phyloP scores from a whole-genome alignment of 352 stramenopile genomes.

The Phytophthora palmivora region DNA sequence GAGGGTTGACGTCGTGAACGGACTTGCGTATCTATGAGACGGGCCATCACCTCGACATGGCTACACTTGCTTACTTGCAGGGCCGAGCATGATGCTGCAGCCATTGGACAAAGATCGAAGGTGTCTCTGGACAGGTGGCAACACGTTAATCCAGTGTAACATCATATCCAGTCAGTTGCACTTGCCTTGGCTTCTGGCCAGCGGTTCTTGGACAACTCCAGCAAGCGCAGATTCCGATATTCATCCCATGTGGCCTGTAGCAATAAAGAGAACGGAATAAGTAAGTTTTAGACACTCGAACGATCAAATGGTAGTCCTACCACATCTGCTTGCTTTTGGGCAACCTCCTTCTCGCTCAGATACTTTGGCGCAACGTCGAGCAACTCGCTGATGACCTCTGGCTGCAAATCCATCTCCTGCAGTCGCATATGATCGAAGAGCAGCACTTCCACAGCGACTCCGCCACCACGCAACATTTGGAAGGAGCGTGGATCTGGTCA shows the following conservation, averaged over 20 bases:
- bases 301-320: conserved; percentile 2
- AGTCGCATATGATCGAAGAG: conserved; percentile 74
- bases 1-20: conserved; percentile 1
- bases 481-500: conserved; percentile 49
- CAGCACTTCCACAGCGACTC: conserved; percentile 76
- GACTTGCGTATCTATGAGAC: conserved; percentile 21
- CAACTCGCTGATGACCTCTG: conserved; percentile 67
- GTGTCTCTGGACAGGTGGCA: conserved; percentile 46
- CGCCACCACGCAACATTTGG: conserved; percentile 71
- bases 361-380: conserved; percentile 62
- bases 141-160: conserved; percentile 8
- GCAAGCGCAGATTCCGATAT: conserved; percentile 68
- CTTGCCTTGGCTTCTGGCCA: conserved; percentile 73
- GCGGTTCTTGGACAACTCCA: conserved; percentile 73
- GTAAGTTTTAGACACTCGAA: neutral
- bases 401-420: conserved; percentile 76
- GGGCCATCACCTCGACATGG: conserved; percentile 10
- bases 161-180: neutral
- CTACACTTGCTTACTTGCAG: conserved; percentile 17
- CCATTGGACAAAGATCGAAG: conserved; percentile 74
- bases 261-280: conserved; percentile 3
- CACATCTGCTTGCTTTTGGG: conserved; percentile 51
- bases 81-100: conserved; percentile 75
- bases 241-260: conserved; percentile 69
- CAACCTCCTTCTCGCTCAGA: conserved; percentile 60